Base-by-base conservation (phyloP, 495 filamentous ascomycete genomes). In the Aspergillus steynii region DNA sequence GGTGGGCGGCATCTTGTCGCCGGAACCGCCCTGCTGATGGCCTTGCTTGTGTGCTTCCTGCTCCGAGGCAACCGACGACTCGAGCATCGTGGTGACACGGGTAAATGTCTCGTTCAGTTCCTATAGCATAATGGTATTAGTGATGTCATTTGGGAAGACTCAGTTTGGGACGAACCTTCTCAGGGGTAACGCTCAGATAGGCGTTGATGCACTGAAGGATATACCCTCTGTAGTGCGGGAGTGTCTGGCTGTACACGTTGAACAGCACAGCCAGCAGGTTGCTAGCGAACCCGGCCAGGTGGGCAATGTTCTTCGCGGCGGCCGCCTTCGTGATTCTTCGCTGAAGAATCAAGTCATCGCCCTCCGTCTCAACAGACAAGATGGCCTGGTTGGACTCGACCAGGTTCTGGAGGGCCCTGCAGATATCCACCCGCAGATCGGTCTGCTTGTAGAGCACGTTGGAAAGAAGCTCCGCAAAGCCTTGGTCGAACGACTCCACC, bases 201-300 rank as follows among this genome's bases (percentile, higher is more conserved):
- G 92, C 86, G 75, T 97, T 96, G 75, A 98, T 93, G 66, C 93
- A 97, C 68, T 91, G 87, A 28, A 99, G 80, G 55, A 99, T 93
- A 37, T 87, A 90, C 2, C 93, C 92, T 61, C 95, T 82, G 70
- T 91, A 92, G 70, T 97, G 92, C 1, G 96, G 95, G 26, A 98
- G 80, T 1, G 96, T 98, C 69, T 96, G 88, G 68, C 89, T 96
- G 77, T 98, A 99, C 29, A 98, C 94, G 69, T 99, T 99, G 81
- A 98, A 98, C 47, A 99, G 81, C 2, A 98, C 95, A 2, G 95
- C 92, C 29, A 99, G 83, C 65, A 98, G 71, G 62, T 99, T 97
- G 53, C 89, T 86, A 7, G 94, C 83, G 71, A 96, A 93, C 4
- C 72, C 69, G 4, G 90, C 85, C 9, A 99, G 80, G 71, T 96